These are phyloP conservation scores for Aegilops speltoides DNA, from an alignment of 176 grass and related monocot genomes.

Conservation along the genomic window DNA sequence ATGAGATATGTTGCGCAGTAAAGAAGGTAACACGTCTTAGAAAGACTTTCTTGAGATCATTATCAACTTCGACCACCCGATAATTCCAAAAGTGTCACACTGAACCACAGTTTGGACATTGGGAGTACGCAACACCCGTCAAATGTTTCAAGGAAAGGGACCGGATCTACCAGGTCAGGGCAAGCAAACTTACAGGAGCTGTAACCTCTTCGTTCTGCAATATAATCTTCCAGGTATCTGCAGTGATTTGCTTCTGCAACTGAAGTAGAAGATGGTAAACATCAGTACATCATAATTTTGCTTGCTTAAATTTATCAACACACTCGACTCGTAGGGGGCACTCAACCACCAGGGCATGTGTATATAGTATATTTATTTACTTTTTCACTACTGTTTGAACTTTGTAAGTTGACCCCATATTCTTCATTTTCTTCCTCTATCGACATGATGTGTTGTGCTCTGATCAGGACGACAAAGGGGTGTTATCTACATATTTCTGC, in stretches of 20 bases:
- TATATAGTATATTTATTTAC: not conserved
- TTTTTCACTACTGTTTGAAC: not conserved
- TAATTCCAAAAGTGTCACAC: not conserved
- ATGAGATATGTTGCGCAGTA: not conserved
- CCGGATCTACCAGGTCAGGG: not conserved
- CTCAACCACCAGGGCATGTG: not conserved
- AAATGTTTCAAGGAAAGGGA: not conserved
- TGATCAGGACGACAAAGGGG: not conserved
- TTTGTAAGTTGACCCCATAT: too few species aligned
- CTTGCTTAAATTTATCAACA: not conserved
- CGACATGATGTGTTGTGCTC: not conserved
- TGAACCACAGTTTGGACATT: not conserved
- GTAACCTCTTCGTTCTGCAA: not conserved
- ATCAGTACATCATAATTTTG: not conserved
- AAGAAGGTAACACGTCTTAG: not conserved
- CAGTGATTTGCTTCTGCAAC: not conserved
- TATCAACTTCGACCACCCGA: not conserved
- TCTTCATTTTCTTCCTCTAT: too few species aligned
- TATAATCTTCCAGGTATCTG: constrained; percentile 1
- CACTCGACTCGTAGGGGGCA: not conserved
- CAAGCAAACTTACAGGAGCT: not conserved
- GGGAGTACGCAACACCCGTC: not conserved
- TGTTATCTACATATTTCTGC: not conserved
- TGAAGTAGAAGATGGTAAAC: constrained; percentile 1
- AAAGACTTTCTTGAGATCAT: too few species aligned